A percentile compares a stretch with the other conserved stretches of the same genome.
These are phyloP conservation scores for Cyclotella distinguenda DNA, from an alignment of 108 stramenopile species.

Conservation along the genomic window DNA sequence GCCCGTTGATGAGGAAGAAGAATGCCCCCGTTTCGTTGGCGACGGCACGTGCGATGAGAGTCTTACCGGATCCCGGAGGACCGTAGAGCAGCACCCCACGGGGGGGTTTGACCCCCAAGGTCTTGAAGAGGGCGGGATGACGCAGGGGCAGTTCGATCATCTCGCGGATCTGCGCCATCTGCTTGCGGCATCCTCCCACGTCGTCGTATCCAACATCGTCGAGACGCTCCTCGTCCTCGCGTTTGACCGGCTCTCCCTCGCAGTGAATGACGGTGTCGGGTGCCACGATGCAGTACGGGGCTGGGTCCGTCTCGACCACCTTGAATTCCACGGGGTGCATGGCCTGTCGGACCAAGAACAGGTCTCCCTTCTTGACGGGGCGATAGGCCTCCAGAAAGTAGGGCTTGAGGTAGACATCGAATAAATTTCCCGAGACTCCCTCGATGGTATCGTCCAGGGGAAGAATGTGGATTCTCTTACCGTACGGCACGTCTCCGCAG, in stretches of 20 bases:
- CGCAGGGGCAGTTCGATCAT: constrained; percentile 99
- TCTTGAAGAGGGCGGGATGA: constrained; percentile 99
- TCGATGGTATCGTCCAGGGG: constrained; percentile 99
- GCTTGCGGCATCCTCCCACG: constrained; percentile 97
- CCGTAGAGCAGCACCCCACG: constrained; percentile 99
- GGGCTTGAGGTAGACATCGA: constrained; percentile 99
- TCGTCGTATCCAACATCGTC: constrained; percentile 99
- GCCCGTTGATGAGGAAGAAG: constrained; percentile 99
- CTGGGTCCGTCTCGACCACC: constrained; percentile 98
- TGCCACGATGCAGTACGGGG: constrained; percentile 96
- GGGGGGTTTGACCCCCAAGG: constrained; percentile 99
- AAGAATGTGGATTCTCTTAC: constrained; percentile 97
- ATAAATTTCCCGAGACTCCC: constrained; percentile 98
- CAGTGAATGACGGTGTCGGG: constrained; percentile 99
- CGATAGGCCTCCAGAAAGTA: constrained; percentile 99
- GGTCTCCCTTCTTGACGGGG: constrained; percentile 98
- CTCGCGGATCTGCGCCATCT: constrained; percentile 99
- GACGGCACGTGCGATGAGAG: constrained; percentile 98
- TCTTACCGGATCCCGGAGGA: constrained; percentile 99
- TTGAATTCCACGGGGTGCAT: constrained; percentile 99
- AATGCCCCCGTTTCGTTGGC: constrained; percentile 99
- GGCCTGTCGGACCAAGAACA: constrained; percentile 95
- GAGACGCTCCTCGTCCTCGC: constrained; percentile 97
- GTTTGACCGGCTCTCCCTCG: constrained; percentile 98
- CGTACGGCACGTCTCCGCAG: constrained; percentile 98